A percentile compares a stretch with the other conserved stretches of the same genome.
Conservation (phyloP, 1,284 basidiomycete species). For the Ganoderma lingzhi region DNA sequence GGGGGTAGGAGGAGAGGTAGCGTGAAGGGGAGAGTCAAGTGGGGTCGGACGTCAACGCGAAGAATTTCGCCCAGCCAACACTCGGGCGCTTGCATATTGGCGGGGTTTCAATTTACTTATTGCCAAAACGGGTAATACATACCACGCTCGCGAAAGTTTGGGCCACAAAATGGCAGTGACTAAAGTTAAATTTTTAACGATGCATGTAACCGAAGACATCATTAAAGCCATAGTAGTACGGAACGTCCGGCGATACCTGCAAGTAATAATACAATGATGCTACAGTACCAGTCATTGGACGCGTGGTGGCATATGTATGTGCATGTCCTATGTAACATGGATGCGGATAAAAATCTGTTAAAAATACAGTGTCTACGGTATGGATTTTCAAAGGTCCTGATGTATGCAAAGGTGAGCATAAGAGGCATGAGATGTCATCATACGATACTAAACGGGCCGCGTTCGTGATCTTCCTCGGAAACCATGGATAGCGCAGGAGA, state of each 20-base stretch:
- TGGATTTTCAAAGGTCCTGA: not conserved
- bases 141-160: not conserved
- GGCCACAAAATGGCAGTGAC: not conserved
- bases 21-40: slow-evolving; percentile 24
- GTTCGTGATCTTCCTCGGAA: slow-evolving; percentile 21
- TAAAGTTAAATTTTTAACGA: too few relatives aligned
- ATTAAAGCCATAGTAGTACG: not conserved
- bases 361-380: not conserved
- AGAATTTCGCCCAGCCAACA: slow-evolving; percentile 17
- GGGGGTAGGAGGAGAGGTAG: slow-evolving; percentile 11
- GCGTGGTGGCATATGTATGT: not conserved
- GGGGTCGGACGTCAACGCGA: not conserved
- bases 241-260: not conserved
- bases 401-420: not conserved
- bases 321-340: not conserved
- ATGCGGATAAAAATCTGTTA: not conserved
- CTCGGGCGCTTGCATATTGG: not conserved
- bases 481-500: slow-evolving; percentile 31
- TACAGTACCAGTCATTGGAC: too few relatives aligned
- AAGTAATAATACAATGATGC: not conserved
- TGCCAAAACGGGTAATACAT: not conserved
- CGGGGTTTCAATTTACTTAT: slow-evolving; percentile 16
- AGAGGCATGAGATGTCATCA: not conserved
- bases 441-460: not conserved
- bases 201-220: not conserved